Percentiles rank a stretch among this genome's conserved stretches.
phyloP scores from a whole-genome alignment of 768 basidiomycete genomes.

The Xerocomus spinulosus region DNA sequence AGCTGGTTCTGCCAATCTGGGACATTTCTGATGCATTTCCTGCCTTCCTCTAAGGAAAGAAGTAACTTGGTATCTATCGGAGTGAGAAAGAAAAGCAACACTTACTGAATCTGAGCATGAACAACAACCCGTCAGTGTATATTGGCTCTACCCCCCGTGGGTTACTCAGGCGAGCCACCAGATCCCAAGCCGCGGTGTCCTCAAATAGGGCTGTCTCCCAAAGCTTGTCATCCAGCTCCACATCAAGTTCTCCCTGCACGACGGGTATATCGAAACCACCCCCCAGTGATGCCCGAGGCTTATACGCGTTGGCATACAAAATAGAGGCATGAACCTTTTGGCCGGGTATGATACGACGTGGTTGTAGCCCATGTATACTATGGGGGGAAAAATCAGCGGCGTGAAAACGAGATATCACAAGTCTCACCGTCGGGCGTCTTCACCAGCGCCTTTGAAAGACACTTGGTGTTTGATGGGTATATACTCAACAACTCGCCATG shows the following conservation, averaged over 20 bases:
- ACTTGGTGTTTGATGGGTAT: conserved; percentile 25
- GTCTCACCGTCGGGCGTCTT: conserved; percentile 16
- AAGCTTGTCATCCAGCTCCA: conserved; percentile 1
- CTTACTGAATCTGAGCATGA: conserved; percentile 10
- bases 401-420: neutral
- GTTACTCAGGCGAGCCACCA: conserved; percentile 6
- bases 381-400: neutral
- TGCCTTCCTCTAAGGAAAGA: conserved; percentile 8
- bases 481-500: conserved; percentile 16
- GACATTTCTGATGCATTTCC: conserved; percentile 13
- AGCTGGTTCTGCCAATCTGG: conserved; percentile 9
- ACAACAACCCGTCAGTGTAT: conserved; percentile 6
- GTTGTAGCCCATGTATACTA: conserved; percentile 14
- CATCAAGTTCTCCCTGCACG: neutral
- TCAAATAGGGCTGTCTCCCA: conserved; percentile 23
- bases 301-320: conserved; percentile 19
- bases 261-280: conserved; percentile 22
- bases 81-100: neutral
- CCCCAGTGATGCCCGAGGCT: conserved; percentile 15
- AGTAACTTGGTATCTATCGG: no score
- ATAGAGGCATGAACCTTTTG: conserved; percentile 26
- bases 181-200: conserved; percentile 9
- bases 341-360: conserved; percentile 25
- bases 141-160: conserved; percentile 2
- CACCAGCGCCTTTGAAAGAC: conserved; percentile 16